Conservation (phyloP, 73 alveolate genomes). For the Loxodes magnus region DNA sequence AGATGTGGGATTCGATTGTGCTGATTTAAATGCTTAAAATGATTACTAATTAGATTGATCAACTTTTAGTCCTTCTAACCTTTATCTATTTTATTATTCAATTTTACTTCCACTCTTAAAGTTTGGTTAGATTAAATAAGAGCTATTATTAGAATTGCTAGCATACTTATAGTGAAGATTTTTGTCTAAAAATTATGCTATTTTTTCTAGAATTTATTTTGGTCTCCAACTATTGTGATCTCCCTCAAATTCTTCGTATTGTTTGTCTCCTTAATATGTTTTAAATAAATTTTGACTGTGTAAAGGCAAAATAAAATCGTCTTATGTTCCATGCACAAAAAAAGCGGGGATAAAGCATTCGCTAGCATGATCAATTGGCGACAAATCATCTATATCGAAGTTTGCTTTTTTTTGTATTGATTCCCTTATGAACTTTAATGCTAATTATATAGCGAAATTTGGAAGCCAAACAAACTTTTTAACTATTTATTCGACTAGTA, state of each 20-base stretch:
- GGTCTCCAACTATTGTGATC: constrained; percentile 19
- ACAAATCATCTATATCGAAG: constrained; percentile 70
- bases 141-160: too few species aligned
- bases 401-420: constrained; percentile 66
- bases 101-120: too few species aligned
- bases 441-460: constrained; percentile 33
- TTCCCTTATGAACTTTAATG: constrained; percentile 59
- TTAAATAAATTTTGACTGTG: constrained; percentile 72
- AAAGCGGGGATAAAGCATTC: constrained; percentile 76
- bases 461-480: constrained; percentile 35
- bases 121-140: too few species aligned
- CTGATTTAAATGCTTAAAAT: too few species aligned
- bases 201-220: not conserved
- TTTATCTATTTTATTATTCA: too few species aligned
- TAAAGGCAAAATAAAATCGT: constrained; percentile 73
- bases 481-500: constrained; percentile 61
- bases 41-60: too few species aligned
- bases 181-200: constrained; percentile 22
- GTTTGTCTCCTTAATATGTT: constrained; percentile 78
- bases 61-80: too few species aligned
- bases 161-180: too few species aligned
- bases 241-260: constrained; percentile 2
- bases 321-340: constrained; percentile 70
- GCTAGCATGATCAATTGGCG: constrained; percentile 71
- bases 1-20: too few species aligned